A percentile compares a stretch with the other conserved stretches of the same genome.
These are phyloP conservation scores for Peribolospora kevripleyi DNA, from an alignment of 768 basidiomycete species.

Conservation along the genomic window DNA sequence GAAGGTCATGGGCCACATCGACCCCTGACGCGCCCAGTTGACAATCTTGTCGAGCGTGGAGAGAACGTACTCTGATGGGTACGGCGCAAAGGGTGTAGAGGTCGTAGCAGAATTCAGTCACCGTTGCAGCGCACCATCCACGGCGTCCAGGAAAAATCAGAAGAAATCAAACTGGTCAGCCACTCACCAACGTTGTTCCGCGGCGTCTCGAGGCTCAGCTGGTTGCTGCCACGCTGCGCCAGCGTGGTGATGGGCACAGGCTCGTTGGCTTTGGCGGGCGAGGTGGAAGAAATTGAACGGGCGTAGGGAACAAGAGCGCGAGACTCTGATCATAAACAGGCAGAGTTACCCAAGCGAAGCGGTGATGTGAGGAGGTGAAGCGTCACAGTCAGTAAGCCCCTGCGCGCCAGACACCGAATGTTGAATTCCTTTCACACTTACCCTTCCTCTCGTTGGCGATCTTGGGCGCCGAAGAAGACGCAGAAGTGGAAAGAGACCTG, in stretches of 20 bases:
- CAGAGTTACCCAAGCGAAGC: not conserved
- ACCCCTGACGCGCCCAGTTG: constrained; percentile 93
- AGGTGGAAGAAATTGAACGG: not conserved
- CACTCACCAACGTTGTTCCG: constrained; percentile 60
- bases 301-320: not conserved
- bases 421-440: no score
- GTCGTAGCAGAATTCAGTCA: not conserved
- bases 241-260: constrained; percentile 15
- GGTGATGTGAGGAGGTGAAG: not conserved
- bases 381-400: not conserved
- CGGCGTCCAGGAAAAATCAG: not conserved
- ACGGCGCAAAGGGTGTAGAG: not conserved
- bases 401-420: no score
- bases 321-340: not conserved
- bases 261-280: not conserved
- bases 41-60: constrained; percentile 87
- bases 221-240: constrained; percentile 57
- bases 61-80: constrained; percentile 64
- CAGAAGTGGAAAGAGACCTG: no score
- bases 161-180: not conserved
- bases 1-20: constrained; percentile 89
- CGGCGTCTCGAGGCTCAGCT: constrained; percentile 64
- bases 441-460: no score
- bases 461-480: no score
- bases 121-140: no score